These are phyloP conservation scores for Tetratostichococcus sp. DNA, from an alignment of 139 green algal species.

Conservation along the genomic window DNA sequence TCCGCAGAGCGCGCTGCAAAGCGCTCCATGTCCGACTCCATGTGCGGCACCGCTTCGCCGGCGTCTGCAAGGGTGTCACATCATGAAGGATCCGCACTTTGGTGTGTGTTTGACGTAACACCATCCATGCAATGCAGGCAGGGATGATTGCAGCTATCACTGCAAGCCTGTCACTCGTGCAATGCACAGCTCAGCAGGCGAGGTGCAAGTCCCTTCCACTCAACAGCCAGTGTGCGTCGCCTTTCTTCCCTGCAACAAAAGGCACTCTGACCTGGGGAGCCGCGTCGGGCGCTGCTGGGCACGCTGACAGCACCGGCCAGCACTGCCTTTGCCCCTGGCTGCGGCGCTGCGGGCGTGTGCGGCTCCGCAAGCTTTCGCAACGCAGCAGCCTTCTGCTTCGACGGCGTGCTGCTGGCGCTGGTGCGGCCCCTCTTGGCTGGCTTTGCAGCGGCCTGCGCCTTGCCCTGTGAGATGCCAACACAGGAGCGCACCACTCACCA, in stretches of 20 bases:
- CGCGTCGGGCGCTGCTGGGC: background rate
- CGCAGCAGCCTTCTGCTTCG: background rate
- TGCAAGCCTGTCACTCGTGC: no score
- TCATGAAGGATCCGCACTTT: no score
- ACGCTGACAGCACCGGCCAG: background rate
- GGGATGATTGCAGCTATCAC: no score
- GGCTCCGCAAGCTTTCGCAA: background rate
- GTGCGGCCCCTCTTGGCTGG: background rate
- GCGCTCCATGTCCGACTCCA: slow-evolving; percentile 39
- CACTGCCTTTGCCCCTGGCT: background rate
- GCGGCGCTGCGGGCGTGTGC: background rate
- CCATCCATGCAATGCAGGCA: no score
- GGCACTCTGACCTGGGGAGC: background rate
- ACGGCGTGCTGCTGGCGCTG: background rate
- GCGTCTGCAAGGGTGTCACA: slow-evolving; percentile 9
- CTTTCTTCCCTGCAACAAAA: no score
- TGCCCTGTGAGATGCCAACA: background rate
- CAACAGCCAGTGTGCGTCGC: no score
- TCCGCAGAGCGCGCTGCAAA: slow-evolving; percentile 40
- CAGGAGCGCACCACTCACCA: no score
- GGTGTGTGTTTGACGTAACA: no score
- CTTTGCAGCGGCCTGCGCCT: background rate
- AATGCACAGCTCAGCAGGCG: background rate
- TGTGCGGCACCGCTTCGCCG: slow-evolving; percentile 10
- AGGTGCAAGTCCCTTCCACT: background rate